Percentiles rank a stretch among this genome's conserved stretches.
phyloP scores from a whole-genome alignment of 768 basidiomycete genomes.

The Leccinum boreale region DNA sequence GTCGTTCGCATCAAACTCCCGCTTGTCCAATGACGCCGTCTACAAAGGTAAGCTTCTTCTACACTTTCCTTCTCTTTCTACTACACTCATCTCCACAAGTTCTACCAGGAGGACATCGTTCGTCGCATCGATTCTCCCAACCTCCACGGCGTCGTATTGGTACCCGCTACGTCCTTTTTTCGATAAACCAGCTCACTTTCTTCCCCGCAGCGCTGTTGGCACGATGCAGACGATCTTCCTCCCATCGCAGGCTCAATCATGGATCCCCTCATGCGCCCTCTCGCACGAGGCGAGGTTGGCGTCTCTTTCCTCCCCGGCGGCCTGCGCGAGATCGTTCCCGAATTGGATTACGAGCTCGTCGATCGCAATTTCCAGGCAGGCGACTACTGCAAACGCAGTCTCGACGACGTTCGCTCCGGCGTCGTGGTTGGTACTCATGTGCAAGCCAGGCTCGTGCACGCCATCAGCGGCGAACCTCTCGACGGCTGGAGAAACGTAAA shows the following conservation, averaged over 20 bases:
- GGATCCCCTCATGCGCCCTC: constrained; percentile 75
- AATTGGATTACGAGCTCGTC: constrained; percentile 64
- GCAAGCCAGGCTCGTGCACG: constrained; percentile 70
- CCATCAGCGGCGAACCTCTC: constrained; percentile 58
- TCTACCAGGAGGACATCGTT: constrained; percentile 70
- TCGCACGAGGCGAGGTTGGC: constrained; percentile 78
- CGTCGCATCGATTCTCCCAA: constrained; percentile 40
- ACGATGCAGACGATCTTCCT: constrained; percentile 74
- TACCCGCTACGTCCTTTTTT: constrained; percentile 20
- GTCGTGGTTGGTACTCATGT: constrained; percentile 65
- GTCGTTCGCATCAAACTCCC: constrained; percentile 4
- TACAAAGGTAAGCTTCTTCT: constrained; percentile 31
- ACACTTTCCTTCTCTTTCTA: not conserved
- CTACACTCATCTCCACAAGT: constrained; percentile 33
- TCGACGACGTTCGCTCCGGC: constrained; percentile 73
- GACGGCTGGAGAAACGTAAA: constrained; percentile 60
- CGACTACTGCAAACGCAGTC: constrained; percentile 76
- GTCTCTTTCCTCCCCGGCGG: constrained; percentile 62
- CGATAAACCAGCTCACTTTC: constrained; percentile 4
- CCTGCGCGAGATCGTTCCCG: constrained; percentile 64
- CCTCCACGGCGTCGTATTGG: constrained; percentile 63
- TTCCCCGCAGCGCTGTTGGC: constrained; percentile 75
- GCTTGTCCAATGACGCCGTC: constrained; percentile 26
- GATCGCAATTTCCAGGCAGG: constrained; percentile 78
- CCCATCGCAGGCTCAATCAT: constrained; percentile 37